Conservation (phyloP, 805 yeast genomes). For the Wickerhamiella qilinensis region DNA sequence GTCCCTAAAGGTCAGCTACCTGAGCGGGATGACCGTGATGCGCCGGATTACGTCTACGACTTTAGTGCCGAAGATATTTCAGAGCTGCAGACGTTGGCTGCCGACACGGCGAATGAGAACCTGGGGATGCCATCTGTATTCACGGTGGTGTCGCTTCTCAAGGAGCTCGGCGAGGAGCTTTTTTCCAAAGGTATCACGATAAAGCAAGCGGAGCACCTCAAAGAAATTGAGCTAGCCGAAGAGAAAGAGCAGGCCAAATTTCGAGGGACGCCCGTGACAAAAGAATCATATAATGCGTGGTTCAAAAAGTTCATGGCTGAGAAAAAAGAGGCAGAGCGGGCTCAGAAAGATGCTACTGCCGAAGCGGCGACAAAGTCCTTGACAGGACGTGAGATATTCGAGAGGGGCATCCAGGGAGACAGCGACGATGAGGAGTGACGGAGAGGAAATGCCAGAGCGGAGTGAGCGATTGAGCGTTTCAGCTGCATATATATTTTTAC, state of each 20-base stretch:
- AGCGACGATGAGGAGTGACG: conserved; percentile 34
- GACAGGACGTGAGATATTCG: conserved; percentile 83
- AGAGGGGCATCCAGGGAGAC: conserved; percentile 67
- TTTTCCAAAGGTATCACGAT: conserved; percentile 41
- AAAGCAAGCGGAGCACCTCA: conserved; percentile 43
- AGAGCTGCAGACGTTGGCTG: conserved; percentile 12
- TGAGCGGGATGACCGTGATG: conserved; percentile 30
- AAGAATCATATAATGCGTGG: conserved; percentile 62
- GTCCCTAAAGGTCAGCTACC: conserved; percentile 30
- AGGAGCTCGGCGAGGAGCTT: conserved; percentile 62
- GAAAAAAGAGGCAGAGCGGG: conserved; percentile 22
- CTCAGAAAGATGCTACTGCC: conserved; percentile 48
- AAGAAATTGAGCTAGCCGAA: conserved; percentile 46
- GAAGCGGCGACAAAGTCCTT: conserved; percentile 49
- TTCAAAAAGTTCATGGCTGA: conserved; percentile 54
- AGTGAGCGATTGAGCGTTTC: too few species aligned
- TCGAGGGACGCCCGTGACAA: conserved; percentile 77
- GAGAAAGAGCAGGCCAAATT: conserved; percentile 78
- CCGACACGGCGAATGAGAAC: conserved; percentile 44
- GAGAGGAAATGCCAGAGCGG: not conserved
- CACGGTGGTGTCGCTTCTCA: conserved; percentile 56
- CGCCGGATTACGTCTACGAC: conserved; percentile 24
- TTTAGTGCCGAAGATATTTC: conserved; percentile 28
- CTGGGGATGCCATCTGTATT: conserved; percentile 88
- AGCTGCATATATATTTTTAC: too few species aligned